Conservation (phyloP, 768 basidiomycete genomes). For the Macrolepiota albuminosa region DNA sequence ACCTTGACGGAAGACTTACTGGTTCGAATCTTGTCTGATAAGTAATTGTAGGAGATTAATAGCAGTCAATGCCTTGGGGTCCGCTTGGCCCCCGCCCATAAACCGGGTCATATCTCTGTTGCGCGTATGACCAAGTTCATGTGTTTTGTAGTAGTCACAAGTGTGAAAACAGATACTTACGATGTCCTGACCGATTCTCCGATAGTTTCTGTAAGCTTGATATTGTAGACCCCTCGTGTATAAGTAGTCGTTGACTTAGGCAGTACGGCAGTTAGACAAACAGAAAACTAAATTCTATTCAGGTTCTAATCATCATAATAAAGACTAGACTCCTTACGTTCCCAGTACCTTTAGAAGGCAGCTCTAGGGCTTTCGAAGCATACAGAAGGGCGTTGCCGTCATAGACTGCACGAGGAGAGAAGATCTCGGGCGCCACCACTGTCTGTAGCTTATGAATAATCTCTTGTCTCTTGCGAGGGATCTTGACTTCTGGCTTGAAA, state of each 20-base stretch:
- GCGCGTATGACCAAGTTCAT: background rate
- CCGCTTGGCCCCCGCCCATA: conserved; percentile 10
- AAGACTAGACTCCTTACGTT: conserved; percentile 18
- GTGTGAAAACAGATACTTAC: conserved; percentile 18
- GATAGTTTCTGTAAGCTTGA: conserved; percentile 33
- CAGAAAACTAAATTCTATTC: conserved; percentile 25
- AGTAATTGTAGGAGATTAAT: conserved; percentile 46
- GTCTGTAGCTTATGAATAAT: conserved; percentile 37
- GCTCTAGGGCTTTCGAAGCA: conserved; percentile 24
- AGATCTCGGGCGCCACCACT: conserved; percentile 25
- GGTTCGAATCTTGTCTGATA: conserved; percentile 41
- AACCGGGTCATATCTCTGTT: conserved; percentile 25
- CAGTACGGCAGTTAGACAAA: conserved; percentile 21
- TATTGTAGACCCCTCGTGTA: conserved; percentile 22
- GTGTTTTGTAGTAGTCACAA: background rate
- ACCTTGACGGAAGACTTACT: conserved; percentile 25
- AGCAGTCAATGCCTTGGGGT: conserved; percentile 28
- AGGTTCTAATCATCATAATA: background rate
- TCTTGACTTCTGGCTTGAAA: conserved; percentile 19
- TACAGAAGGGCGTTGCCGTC: conserved; percentile 43
- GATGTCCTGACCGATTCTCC: conserved; percentile 30
- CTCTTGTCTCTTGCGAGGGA: conserved; percentile 21
- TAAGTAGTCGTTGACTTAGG: conserved; percentile 6
- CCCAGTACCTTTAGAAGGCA: conserved; percentile 23
- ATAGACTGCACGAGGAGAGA: conserved; percentile 40